A percentile compares a stretch with the other conserved stretches of the same genome.
Evolutionary conservation across 2,329 filamentous ascomycete species (phyloP).

Genomic region (Lasiodiplodia sp.): DNA sequence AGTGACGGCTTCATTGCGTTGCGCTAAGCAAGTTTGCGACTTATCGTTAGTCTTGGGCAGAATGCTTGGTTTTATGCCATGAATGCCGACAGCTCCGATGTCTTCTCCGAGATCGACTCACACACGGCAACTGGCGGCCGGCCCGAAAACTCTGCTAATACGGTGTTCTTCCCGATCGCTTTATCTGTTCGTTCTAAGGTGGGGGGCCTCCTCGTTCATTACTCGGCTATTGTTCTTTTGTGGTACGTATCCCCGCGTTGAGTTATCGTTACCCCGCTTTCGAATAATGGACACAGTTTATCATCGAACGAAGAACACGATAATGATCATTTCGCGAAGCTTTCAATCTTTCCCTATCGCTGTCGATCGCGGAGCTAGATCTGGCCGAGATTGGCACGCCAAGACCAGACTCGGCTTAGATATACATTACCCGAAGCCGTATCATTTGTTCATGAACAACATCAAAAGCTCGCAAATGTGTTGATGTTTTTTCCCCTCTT

Average conservation of each 20-base stretch:
- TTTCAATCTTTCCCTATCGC: background rate
- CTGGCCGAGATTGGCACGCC: background rate
- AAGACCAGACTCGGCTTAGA: background rate
- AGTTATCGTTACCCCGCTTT: background rate
- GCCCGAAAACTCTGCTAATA: background rate
- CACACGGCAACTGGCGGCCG: background rate
- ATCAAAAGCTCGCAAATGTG: background rate
- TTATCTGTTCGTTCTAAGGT: background rate
- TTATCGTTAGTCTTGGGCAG: background rate
- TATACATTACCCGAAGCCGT: background rate
- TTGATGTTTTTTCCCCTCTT: background rate
- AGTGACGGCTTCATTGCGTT: background rate
- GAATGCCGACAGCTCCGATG: too few species aligned
- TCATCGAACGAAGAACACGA: background rate
- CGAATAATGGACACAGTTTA: background rate
- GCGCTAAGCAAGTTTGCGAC: too few species aligned
- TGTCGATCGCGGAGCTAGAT: background rate
- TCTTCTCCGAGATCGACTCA: too few species aligned
- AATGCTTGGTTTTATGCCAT: too few species aligned
- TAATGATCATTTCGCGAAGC: too few species aligned
- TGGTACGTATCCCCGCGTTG: background rate
- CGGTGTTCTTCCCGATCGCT: background rate
- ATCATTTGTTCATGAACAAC: too few species aligned
- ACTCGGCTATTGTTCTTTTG: background rate
- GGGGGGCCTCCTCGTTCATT: background rate